Percentiles rank a stretch among this genome's conserved stretches.
Evolutionary conservation across 2,329 filamentous ascomycete species (phyloP).

Genomic region (Seiridium unicorne): DNA sequence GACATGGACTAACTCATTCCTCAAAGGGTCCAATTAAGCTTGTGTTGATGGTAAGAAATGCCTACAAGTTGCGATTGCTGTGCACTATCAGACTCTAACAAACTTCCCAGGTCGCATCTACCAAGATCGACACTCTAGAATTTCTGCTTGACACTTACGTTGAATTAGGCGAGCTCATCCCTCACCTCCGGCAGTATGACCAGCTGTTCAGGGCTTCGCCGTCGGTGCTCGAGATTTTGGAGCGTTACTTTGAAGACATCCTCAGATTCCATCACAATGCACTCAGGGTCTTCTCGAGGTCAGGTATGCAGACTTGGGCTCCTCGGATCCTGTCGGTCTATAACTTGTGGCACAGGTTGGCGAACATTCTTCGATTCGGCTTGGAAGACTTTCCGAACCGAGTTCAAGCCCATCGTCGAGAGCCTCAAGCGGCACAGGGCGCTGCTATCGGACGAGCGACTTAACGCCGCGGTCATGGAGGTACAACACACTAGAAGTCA

Average conservation of each 20-base stretch:
- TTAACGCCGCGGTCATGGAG: constrained; percentile 11
- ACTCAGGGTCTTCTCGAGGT: constrained; percentile 14
- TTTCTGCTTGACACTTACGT: constrained; percentile 17
- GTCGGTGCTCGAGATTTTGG: constrained; percentile 12
- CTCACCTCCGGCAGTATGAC: constrained; percentile 16
- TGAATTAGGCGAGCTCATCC: constrained; percentile 20
- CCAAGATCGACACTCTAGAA: constrained; percentile 13
- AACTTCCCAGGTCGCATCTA: constrained; percentile 9
- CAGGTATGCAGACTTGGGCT: constrained; percentile 8
- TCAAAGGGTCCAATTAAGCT: not conserved
- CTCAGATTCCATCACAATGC: constrained; percentile 18
- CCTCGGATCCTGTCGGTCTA: not conserved
- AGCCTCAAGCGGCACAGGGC: constrained; percentile 17
- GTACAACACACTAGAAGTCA: constrained; percentile 3
- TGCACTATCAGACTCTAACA: not conserved
- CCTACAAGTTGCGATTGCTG: not conserved
- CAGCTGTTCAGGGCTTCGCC: constrained; percentile 11
- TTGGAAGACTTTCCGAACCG: constrained; percentile 16
- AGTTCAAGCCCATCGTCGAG: constrained; percentile 15
- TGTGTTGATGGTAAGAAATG: not conserved
- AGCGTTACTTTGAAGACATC: constrained; percentile 18
- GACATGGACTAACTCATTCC: not conserved
- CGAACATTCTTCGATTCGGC: constrained; percentile 10
- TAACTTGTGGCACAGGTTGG: constrained; percentile 9
- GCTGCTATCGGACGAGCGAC: constrained; percentile 13